Evolutionary conservation across 352 stramenopile genomes (phyloP).

Genomic region (Phytophthora idaei): DNA sequence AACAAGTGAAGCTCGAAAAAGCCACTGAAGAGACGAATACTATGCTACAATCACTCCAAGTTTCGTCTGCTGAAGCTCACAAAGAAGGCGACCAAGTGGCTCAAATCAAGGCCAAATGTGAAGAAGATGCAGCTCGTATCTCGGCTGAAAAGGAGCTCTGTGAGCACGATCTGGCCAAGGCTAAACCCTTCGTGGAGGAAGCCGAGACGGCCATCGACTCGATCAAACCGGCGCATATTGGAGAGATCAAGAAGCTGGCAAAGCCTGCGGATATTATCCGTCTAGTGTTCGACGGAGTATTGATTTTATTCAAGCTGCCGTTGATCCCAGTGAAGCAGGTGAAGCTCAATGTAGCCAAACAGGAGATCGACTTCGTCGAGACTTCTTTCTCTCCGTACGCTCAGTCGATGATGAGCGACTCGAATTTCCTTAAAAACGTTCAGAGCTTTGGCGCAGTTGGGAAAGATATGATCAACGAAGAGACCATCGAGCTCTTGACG

Average conservation of each 20-base stretch:
- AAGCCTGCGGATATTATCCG: constrained; percentile 99
- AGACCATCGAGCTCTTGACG: constrained; percentile 97
- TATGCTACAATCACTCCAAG: constrained; percentile 96
- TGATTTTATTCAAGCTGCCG: constrained; percentile 96
- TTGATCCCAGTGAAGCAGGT: constrained; percentile 91
- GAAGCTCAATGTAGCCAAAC: constrained; percentile 96
- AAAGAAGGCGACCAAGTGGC: constrained; percentile 97
- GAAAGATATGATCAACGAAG: constrained; percentile 99
- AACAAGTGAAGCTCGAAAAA: constrained; percentile 97
- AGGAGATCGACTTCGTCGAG: constrained; percentile 97
- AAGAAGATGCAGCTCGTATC: constrained; percentile 96
- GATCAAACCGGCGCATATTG: constrained; percentile 98
- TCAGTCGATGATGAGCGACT: constrained; percentile 96
- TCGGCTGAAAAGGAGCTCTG: constrained; percentile 95
- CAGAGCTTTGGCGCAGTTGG: constrained; percentile 95
- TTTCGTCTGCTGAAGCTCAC: constrained; percentile 96
- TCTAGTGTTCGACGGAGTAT: constrained; percentile 97
- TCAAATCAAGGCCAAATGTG: constrained; percentile 97
- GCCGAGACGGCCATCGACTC: constrained; percentile 97
- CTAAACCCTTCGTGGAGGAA: constrained; percentile 97
- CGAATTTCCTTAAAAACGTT: constrained; percentile 97
- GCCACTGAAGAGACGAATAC: constrained; percentile 97
- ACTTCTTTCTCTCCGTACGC: constrained; percentile 96
- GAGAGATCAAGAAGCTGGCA: constrained; percentile 98
- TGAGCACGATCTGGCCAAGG: constrained; percentile 96